Base-by-base conservation (phyloP, 1,284 basidiomycete genomes). In the Mycosarcoma maydis region DNA sequence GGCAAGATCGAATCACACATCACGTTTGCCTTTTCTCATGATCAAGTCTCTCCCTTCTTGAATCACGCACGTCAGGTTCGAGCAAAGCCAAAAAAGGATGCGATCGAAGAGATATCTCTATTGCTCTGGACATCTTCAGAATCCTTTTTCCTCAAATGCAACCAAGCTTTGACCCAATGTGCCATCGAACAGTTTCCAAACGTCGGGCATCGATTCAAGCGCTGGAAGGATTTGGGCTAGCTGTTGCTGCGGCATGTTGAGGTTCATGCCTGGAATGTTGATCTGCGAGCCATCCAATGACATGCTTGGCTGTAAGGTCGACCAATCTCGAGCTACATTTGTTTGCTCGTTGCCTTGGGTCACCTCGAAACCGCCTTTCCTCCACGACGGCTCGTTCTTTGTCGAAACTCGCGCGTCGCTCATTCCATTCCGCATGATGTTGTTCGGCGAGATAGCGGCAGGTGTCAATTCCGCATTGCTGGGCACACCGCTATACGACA, bases 161-260 rank as follows among this genome's bases (percentile, higher is more conserved):
- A 69, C 59, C n/a, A 69, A 26, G 44, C 53, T 69, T 24, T 70
- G 60, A 3, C 71, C 71, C 17, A 73, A 48, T 23, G 60, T 73
- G 26, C 71, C 71, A 22, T 73, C 71, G 20, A 73, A 73, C 9
- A 73, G 61, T 43, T 66, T 73, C 51, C 66, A 69, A n/a, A 73
- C 65, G 36, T 73, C 71, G 13, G 71, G 71, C 65, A 73, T 69
- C 6, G 59, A 69, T 29, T 73, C 66, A 8, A 73, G 53, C 23
- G 67, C 60, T 3, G 66, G 59, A 1, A 70, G 49, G 23, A 73
- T 69, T 8, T 67, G 64, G 2, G 62, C 55, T 10, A 68, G 53
- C 39, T 72, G 69, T 46, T 70, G 60, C 47, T 65, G 54, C 6
- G 66, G 53, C 52, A 73, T 59, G 42, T 64, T 59, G 36, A 69